Evolutionary conservation across 2,329 filamentous ascomycete genomes (phyloP), one percentile per base, ranked within the genome.

Genomic region (Hypoxylon rubiginosum): DNA sequence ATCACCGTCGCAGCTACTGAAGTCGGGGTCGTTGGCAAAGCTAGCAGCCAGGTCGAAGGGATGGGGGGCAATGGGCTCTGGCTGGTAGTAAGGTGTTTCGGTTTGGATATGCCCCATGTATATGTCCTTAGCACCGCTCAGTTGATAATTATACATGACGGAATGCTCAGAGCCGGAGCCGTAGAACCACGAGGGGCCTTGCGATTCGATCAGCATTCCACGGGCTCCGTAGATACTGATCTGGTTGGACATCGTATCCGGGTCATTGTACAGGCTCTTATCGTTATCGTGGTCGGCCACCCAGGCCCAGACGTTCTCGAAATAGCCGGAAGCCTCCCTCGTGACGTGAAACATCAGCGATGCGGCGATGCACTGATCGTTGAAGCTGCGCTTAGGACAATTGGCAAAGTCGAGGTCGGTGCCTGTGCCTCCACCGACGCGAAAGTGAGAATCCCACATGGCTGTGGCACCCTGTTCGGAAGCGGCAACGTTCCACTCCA

Each of bases 371-470:
- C 90, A 92, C 10, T 82, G 77, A 2, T 80, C 67, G 46, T 88
- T 85, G 67, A 85, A 82, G 3, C 77, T 77, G 2, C 78, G 80
- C 6, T 81, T 80, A 4, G 87, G 86, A 63, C 91, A 93, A 19
- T 82, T 85, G 72, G 86, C 82, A 24, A 85, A 84, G 74, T 90
- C 87, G 8, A 93, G 83, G 56, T 88, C 79, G 15, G 90, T 91
- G 41, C 91, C 91, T 1, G 85, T 84, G 21, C 86, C 87, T n/a
- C 92, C 92, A 69, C 91, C 91, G 63, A 94, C 85, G 71, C 92
- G 89, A 77, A 91, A 84, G 78, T 95, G 91, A 11, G 88, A 86
- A 74, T 94, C 91, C 91, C 91, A 93, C 81, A 92, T 41, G 2
- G 63, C 73, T 0, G 71, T 71, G 0, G 71, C 11, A 36, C 88